Base-by-base conservation (phyloP, 192 early-diverging fungal genomes). In the Martensiomyces pterosporus region DNA sequence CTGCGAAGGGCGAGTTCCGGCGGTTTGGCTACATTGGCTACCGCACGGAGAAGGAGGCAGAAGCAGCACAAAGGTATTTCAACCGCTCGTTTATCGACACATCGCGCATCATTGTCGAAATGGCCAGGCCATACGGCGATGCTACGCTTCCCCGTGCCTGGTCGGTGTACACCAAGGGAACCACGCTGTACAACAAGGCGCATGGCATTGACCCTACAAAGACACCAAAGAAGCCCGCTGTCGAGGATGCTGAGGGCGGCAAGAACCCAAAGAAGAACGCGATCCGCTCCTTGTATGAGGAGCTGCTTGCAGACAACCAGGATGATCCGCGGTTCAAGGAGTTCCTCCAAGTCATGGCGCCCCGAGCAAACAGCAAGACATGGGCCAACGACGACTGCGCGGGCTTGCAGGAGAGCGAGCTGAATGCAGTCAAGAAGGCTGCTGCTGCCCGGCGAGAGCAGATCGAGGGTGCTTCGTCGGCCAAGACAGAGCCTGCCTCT, bases 11-110 rank as follows among this genome's bases (percentile, higher is more conserved):
- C 18, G 48, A 55, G 37, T 95, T 89, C 42, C 85, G 96, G 46
- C 80, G 81, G 49, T 94, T 99, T 53, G 91, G 88, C 16, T 99
- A 88, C 57, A 86, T 97, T 54, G 96, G 96, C 23, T 99, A 83
- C 70, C 81, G 80, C 43, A 86, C 87, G 4, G 90, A 91, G 29
- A 82, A 89, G 50, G 92, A 92, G 15, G 96, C 94, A 5, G 68
- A 85, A 39, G 79, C 72, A 3, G 93, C 92, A 0, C 64, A 88
- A 22, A 65, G 70, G 25, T 88, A 94, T 70, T 99, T 94, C 64
- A 85, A 99, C 76, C 78, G 82, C 47, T 87, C 93, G 16, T 99
- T 83, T 55, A 85, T 99, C 36, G 88, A 94, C 59, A 99, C 93
- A 2, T 91, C 90, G 2, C 80, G 80, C 47, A 89, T 99, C 21